These are phyloP conservation scores for Diaporthe batatas DNA, from an alignment of 2,329 filamentous ascomycete genomes.

Conservation along the genomic window DNA sequence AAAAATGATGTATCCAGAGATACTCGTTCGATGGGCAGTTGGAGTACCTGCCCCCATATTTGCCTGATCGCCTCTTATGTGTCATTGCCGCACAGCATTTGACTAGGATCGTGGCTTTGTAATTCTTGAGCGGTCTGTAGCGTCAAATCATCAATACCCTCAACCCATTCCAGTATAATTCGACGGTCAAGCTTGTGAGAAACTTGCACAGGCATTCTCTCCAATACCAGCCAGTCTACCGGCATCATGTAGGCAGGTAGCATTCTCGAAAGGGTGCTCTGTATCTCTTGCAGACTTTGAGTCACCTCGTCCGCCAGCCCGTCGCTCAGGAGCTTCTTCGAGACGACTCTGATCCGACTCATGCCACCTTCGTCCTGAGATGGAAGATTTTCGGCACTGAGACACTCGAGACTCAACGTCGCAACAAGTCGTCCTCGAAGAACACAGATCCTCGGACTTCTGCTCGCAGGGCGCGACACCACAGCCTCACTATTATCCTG, in stretches of 20 bases:
- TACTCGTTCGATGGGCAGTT: background rate
- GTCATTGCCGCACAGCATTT: background rate
- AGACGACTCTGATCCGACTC: background rate
- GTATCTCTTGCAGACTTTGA: slow-evolving; percentile 32
- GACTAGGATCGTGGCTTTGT: background rate
- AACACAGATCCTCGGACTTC: background rate
- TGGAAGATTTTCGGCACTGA: background rate
- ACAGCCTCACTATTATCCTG: slow-evolving; percentile 58
- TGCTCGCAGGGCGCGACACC: slow-evolving; percentile 25
- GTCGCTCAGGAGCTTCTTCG: background rate
- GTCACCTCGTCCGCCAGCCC: background rate
- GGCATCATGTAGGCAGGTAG: background rate
- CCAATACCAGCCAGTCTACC: background rate
- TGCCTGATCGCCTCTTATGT: slow-evolving; percentile 52
- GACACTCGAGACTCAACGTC: background rate
- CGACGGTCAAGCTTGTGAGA: slow-evolving; percentile 3
- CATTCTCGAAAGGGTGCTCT: slow-evolving; percentile 55
- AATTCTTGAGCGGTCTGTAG: background rate
- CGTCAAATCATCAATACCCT: background rate
- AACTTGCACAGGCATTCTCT: background rate
- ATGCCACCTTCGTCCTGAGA: background rate
- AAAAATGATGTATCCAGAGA: slow-evolving; percentile 68
- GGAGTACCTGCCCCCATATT: background rate
- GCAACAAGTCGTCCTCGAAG: background rate
- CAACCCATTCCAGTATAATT: background rate